A percentile compares a stretch with the other conserved stretches of the same genome.
These are phyloP conservation scores for Lagenaria siceraria DNA, from an alignment of 306 rosid genomes.

Conservation along the genomic window DNA sequence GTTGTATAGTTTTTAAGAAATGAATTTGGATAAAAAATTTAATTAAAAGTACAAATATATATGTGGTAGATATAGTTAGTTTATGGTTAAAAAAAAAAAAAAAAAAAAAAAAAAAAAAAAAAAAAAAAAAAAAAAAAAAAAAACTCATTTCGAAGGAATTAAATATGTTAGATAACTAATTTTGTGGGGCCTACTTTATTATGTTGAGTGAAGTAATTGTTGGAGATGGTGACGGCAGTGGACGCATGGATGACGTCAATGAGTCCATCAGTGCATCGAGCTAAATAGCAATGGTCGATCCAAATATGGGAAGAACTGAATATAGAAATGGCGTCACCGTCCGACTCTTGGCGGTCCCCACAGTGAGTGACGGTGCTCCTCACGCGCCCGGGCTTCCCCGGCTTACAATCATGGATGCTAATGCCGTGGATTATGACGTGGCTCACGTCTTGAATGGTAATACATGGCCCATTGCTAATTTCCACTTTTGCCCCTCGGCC, in stretches of 20 bases:
- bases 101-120: too few species aligned
- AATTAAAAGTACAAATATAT: too few species aligned
- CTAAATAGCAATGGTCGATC: slow-evolving; percentile 74
- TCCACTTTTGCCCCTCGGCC: slow-evolving; percentile 79
- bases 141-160: too few species aligned
- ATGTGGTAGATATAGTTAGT: too few species aligned
- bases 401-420: slow-evolving; percentile 69
- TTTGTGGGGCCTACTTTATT: slow-evolving; percentile 36
- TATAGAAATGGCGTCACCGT: slow-evolving; percentile 54
- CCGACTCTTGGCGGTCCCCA: slow-evolving; percentile 45
- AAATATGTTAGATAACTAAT: too few species aligned
- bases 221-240: slow-evolving; percentile 58
- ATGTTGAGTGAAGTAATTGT: slow-evolving; percentile 68
- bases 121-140: too few species aligned
- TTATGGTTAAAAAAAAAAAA: too few species aligned
- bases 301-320: slow-evolving; percentile 57
- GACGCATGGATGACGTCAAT: slow-evolving; percentile 62
- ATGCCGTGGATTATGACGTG: slow-evolving; percentile 81
- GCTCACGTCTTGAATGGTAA: slow-evolving; percentile 53
- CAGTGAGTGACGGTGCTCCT: slow-evolving; percentile 38
- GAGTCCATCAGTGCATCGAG: slow-evolving; percentile 67
- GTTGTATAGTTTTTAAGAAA: neutral
- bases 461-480: slow-evolving; percentile 65
- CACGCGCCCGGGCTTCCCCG: slow-evolving; percentile 32
- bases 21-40: too few species aligned